Percentiles rank a stretch among this genome's conserved stretches.
phyloP scores from a whole-genome alignment of 345 rosid species.

The Brassica carinata region DNA sequence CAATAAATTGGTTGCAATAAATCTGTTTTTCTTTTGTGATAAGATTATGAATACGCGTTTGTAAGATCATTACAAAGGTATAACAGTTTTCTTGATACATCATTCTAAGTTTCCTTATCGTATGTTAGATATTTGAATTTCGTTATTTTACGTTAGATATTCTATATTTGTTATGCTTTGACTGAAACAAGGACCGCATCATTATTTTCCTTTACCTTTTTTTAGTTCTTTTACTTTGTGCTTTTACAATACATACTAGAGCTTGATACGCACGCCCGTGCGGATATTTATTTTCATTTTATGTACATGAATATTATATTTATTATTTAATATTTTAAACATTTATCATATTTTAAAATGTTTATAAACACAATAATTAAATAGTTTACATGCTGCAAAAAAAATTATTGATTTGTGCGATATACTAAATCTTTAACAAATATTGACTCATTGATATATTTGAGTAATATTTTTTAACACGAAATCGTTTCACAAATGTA shows the following conservation, averaged over 20 bases:
- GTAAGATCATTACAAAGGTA: slow-evolving; percentile 15
- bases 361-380: no score
- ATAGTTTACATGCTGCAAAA: no score
- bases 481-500: no score
- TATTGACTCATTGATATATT: no score
- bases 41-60: slow-evolving; percentile 11
- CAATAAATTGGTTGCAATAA: slow-evolving; percentile 28
- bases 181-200: slow-evolving; percentile 10
- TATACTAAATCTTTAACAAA: no score
- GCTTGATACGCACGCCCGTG: no score
- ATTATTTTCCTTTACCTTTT: slow-evolving; percentile 1
- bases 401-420: no score
- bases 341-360: no score
- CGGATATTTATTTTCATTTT: no score
- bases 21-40: slow-evolving; percentile 8
- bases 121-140: slow-evolving; percentile 1
- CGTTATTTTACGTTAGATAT: not conserved
- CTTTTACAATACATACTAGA: not conserved
- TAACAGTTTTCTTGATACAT: slow-evolving; percentile 9
- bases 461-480: no score
- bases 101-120: slow-evolving; percentile 1
- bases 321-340: no score
- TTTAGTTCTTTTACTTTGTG: not conserved
- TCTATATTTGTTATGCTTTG: not conserved
- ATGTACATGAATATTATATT: no score